Conservation (phyloP, 2,329 filamentous ascomycete species). For the Alternaria triticimaculans region DNA sequence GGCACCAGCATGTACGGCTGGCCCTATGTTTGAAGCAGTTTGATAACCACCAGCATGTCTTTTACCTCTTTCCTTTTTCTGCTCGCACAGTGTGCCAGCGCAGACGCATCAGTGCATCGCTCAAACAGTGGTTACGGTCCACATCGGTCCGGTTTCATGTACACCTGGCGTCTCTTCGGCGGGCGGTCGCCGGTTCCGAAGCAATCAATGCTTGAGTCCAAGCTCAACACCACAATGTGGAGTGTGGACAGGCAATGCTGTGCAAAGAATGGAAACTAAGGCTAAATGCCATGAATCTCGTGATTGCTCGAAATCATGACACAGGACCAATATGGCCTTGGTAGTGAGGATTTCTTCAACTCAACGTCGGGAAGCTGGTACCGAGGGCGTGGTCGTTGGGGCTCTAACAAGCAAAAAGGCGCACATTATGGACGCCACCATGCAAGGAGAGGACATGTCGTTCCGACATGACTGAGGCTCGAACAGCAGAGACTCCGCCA, state of each 20-base stretch:
- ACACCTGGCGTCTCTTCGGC: constrained; percentile 1
- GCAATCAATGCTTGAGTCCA: constrained; percentile 8
- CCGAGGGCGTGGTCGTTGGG: constrained; percentile 12
- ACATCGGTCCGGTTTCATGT: constrained; percentile 30
- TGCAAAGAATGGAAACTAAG: not conserved
- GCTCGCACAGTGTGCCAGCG: not conserved
- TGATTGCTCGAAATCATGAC: not conserved
- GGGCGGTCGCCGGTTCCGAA: constrained; percentile 3
- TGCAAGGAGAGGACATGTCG: constrained; percentile 15
- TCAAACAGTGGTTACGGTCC: constrained; percentile 15
- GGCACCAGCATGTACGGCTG: constrained; percentile 8
- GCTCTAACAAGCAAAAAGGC: not conserved
- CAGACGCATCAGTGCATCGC: constrained; percentile 1
- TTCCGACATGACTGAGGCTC: constrained; percentile 9
- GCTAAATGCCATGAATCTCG: not conserved
- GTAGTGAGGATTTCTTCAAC: not conserved
- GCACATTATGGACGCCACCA: constrained; percentile 6
- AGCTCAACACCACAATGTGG: constrained; percentile 8
- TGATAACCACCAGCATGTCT: constrained; percentile 10
- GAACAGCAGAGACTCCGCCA: constrained; percentile 9
- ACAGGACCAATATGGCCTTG: not conserved
- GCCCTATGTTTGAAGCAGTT: constrained; percentile 12
- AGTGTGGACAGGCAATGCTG: constrained; percentile 5
- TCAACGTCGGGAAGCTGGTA: not conserved
- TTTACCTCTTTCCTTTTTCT: not conserved